Base-by-base conservation (phyloP, 257 asterid species). In the Forsythia viridissima region DNA sequence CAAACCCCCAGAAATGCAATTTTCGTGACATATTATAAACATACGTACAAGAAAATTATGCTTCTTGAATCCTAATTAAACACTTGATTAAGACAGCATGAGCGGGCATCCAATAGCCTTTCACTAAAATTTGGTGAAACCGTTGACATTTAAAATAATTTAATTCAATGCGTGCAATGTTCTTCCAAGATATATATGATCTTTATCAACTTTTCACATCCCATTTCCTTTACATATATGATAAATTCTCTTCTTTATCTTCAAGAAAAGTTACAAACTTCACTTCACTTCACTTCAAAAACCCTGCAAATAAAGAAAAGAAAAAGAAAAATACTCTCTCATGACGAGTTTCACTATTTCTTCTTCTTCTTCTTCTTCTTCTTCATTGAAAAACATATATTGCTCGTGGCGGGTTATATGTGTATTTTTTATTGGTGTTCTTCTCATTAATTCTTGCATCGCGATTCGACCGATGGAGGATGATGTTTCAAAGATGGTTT, bases 91-190 rank as follows among this genome's bases (percentile, higher is more conserved):
- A 34, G 21, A 24, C 16, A 71, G 42, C n/a, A 55, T 16, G 61
- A 71, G 81, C 78, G 78, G 84, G 82, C 89, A 69, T 57, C 55
- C 21, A 30, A 82, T 77, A 78, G 83, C 67, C 75, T 41, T 43
- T 40, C 36, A 43, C 55, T 55, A 9, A 2, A 71, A 77, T 82
- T 70, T 42, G 18, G 37, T 42, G 44, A 82, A 24, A 75, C 8
- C 80, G 90, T 86, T 86, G 90, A 86, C 86, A 80, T 84, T 80
- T 79, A 80, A 24, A 82, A 57, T 57, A 57, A 57, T 5, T 55
- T 18, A 44, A 16, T 73, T 79, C 84, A 46, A 76, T 73, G 89
- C 90, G 88, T 86, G 88, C 75, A 3, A 38, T 52, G 37, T 41
- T 72, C 81, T 76, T 55, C 13, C 3, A 51, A 46, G 30, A 52